Evolutionary conservation across 2,329 filamentous ascomycete species (phyloP).

Genomic region (Alternaria dauci): DNA sequence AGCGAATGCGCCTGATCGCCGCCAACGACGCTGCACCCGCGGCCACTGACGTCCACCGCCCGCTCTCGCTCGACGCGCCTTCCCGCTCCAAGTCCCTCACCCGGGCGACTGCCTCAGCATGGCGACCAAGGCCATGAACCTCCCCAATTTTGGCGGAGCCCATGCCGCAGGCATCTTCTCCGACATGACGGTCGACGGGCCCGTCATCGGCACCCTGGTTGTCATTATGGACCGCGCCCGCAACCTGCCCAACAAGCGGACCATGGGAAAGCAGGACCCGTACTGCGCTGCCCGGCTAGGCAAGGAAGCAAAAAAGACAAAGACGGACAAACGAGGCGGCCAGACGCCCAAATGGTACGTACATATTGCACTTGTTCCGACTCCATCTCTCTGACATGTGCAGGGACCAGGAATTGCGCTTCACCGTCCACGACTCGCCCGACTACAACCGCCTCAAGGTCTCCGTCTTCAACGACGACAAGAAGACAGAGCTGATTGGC

Average conservation of each 20-base stretch:
- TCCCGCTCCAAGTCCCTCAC: conserved; percentile 4
- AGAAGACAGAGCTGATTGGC: conserved; percentile 95
- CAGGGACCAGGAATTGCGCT: conserved; percentile 98
- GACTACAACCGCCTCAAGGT: conserved; percentile 97
- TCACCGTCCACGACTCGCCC: conserved; percentile 92
- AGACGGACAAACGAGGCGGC: conserved; percentile 90
- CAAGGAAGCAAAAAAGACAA: conserved; percentile 97
- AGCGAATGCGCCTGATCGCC: conserved; percentile 31
- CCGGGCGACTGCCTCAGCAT: conserved; percentile 31
- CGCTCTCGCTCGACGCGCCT: conserved; percentile 13
- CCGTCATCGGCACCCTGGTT: conserved; percentile 91
- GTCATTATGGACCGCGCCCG: conserved; percentile 93
- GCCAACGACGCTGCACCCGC: conserved; percentile 25
- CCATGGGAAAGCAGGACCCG: conserved; percentile 97
- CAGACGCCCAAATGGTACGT: conserved; percentile 94
- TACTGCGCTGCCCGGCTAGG: conserved; percentile 94
- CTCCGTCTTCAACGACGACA: conserved; percentile 97
- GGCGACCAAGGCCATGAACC: conserved; percentile 46
- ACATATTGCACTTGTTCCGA: background rate
- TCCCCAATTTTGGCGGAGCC: conserved; percentile 60
- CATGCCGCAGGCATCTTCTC: conserved; percentile 94
- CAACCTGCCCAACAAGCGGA: conserved; percentile 95
- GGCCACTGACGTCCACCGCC: conserved; percentile 11
- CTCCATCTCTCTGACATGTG: conserved; percentile 23
- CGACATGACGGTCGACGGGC: conserved; percentile 92